These are phyloP conservation scores for Balakata baccata DNA, from an alignment of 345 rosid species.

Conservation along the genomic window DNA sequence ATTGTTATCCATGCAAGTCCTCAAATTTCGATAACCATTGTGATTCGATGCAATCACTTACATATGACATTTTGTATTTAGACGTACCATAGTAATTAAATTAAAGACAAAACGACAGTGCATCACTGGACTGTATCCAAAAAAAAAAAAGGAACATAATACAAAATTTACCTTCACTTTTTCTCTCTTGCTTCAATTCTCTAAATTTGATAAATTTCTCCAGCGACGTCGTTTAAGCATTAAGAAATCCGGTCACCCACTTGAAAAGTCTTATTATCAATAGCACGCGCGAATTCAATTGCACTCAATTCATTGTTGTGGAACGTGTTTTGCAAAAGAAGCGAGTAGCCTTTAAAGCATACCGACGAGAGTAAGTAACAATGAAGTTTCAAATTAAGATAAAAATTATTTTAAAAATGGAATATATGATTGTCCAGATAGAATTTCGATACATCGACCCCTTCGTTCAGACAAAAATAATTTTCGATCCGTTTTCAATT, in stretches of 20 bases:
- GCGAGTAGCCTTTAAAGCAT: not conserved
- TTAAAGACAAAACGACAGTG: conserved; percentile 2
- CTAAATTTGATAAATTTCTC: too few relatives aligned
- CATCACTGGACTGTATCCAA: not conserved
- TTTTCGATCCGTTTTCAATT: conserved; percentile 34
- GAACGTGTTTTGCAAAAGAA: not conserved
- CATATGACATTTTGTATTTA: too few relatives aligned
- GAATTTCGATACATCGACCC: not conserved
- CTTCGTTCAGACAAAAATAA: conserved; percentile 20
- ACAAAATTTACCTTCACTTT: not conserved
- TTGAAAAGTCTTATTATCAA: too few relatives aligned
- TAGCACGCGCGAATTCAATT: not conserved
- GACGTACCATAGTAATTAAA: not conserved
- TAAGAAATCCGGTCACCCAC: not conserved
- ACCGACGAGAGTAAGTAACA: not conserved
- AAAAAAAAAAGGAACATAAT: not conserved
- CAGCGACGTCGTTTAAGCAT: conserved; percentile 13
- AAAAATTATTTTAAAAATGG: not conserved
- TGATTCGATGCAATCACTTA: too few relatives aligned
- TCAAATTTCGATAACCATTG: too few relatives aligned
- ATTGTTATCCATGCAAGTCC: too few relatives aligned
- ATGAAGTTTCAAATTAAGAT: not conserved
- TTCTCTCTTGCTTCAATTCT: too few relatives aligned
- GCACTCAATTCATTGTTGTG: not conserved
- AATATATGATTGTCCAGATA: not conserved